Evolutionary conservation across 2,329 filamentous ascomycete species (phyloP).

Genomic region (Pestalotiopsis sp.): DNA sequence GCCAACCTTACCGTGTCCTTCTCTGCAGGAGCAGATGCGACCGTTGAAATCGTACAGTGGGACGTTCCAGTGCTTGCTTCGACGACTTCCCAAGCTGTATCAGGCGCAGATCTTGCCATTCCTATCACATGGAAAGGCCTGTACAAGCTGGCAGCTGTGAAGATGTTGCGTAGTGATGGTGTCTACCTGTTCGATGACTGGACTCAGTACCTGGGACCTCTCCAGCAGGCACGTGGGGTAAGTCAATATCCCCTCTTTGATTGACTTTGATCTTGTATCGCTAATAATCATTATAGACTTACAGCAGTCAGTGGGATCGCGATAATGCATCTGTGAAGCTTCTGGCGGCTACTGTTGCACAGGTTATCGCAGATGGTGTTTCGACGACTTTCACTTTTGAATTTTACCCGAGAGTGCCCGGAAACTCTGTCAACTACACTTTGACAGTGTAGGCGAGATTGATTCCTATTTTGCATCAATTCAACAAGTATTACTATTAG

Average conservation of each 20-base stretch:
- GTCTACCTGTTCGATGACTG: conserved; percentile 56
- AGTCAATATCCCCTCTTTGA: conserved; percentile 11
- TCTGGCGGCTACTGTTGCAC: conserved; percentile 43
- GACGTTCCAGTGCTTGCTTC: conserved; percentile 40
- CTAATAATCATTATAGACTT: conserved; percentile 38
- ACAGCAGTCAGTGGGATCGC: conserved; percentile 52
- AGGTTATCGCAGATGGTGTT: conserved; percentile 45
- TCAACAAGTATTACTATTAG: too few relatives aligned
- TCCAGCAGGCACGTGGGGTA: conserved; percentile 49
- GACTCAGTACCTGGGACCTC: conserved; percentile 52
- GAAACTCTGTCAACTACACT: conserved; percentile 46
- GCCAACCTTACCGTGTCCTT: conserved; percentile 55
- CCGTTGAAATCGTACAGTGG: conserved; percentile 55
- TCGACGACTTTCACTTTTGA: conserved; percentile 53
- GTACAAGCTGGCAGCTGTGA: conserved; percentile 50
- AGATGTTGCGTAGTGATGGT: conserved; percentile 49
- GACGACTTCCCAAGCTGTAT: conserved; percentile 23
- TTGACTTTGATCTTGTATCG: background rate
- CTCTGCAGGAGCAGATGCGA: conserved; percentile 48
- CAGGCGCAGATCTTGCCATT: conserved; percentile 42
- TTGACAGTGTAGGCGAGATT: background rate
- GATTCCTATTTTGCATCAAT: background rate
- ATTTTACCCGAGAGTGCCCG: conserved; percentile 52
- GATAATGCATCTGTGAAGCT: conserved; percentile 47
- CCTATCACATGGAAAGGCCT: conserved; percentile 55